phyloP scores from a whole-genome alignment of 306 rosid species.

The Herpetospermum pedunculosum region DNA sequence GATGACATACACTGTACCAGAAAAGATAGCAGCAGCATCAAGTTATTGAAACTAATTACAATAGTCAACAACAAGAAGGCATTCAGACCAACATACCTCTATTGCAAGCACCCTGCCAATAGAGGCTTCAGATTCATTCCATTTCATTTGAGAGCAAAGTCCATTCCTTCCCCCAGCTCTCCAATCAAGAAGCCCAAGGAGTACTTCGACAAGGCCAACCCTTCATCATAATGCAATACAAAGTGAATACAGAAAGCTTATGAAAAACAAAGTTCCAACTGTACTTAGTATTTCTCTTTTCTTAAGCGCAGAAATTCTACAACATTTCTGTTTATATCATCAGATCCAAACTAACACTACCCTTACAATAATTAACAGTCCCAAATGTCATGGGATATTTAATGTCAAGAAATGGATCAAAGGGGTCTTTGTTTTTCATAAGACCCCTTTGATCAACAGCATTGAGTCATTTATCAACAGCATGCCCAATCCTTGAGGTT shows the following conservation, averaged over 20 bases:
- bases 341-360: background rate
- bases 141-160: constrained; percentile 91
- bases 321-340: background rate
- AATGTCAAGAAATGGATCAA: background rate
- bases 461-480: background rate
- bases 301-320: background rate
- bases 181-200: constrained; percentile 99
- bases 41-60: background rate
- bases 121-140: constrained; percentile 99
- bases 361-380: background rate
- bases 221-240: constrained; percentile 34
- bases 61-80: background rate
- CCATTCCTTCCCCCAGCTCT: constrained; percentile 98
- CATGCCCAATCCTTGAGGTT: background rate
- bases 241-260: constrained; percentile 10
- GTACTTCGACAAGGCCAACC: constrained; percentile 96
- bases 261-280: background rate
- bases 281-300: background rate
- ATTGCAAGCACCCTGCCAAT: constrained; percentile 96
- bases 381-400: background rate
- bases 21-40: background rate
- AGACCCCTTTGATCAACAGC: too few relatives aligned
- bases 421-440: too few relatives aligned
- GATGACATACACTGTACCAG: background rate
- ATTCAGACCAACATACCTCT: constrained; percentile 43